phyloP scores from a whole-genome alignment of 371 early-diverging fungal genomes.

The Saksenaea oblongispora region DNA sequence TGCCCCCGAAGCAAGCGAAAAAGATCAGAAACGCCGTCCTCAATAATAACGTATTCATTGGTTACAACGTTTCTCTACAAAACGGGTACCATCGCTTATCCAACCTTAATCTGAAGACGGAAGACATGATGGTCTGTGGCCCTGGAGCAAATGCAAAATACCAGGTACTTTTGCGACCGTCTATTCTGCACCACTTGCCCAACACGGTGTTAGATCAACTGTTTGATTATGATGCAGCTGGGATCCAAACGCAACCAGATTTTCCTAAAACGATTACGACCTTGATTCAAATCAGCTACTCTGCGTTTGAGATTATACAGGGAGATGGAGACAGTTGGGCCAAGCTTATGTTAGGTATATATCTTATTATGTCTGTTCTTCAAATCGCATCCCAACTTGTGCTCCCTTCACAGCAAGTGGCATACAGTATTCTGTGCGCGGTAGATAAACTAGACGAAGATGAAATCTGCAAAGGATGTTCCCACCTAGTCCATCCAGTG shows the following conservation, averaged over 20 bases:
- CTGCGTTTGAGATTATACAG: not conserved
- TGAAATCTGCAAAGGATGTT: not conserved
- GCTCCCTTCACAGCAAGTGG: not conserved
- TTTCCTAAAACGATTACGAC: not conserved
- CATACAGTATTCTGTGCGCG: not conserved
- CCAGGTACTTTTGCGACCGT: not conserved
- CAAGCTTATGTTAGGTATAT: not conserved
- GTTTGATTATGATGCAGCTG: not conserved
- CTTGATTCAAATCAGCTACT: not conserved
- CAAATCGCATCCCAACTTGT: not conserved
- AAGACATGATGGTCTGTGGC: conserved; percentile 2
- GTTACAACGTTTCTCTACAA: not conserved
- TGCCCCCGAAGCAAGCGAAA: not conserved
- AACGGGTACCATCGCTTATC: not conserved
- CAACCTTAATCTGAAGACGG: not conserved
- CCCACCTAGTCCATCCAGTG: not conserved
- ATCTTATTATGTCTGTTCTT: not conserved
- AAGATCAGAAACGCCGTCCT: not conserved
- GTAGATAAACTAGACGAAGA: not conserved
- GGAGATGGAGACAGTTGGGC: not conserved
- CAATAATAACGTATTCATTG: not conserved
- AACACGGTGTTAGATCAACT: not conserved
- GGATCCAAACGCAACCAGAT: conserved; percentile 3
- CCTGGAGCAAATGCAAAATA: not conserved
- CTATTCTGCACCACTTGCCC: not conserved